A percentile compares a stretch with the other conserved stretches of the same genome.
Conservation (phyloP, 257 asterid species). For the Solanum medicagineum region DNA sequence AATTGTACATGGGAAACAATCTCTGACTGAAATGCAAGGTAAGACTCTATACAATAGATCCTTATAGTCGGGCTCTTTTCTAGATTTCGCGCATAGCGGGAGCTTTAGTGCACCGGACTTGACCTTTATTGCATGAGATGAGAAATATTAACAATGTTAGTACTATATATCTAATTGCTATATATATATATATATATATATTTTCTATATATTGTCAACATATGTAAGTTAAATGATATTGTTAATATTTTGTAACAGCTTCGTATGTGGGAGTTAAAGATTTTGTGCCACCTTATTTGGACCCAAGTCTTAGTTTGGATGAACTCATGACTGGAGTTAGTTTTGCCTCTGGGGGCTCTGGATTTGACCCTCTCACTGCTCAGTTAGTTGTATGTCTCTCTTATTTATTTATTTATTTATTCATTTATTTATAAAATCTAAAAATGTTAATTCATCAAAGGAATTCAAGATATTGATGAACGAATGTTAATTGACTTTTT, state of each 20-base stretch:
- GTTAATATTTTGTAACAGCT: slow-evolving; percentile 15
- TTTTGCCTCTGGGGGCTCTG: slow-evolving; percentile 71
- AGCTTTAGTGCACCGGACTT: no score
- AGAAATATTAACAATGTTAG: no score
- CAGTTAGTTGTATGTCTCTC: slow-evolving; percentile 14
- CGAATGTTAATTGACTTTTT: background rate
- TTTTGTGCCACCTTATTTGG: slow-evolving; percentile 61
- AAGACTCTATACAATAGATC: no score
- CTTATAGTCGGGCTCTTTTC: no score
- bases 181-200: no score
- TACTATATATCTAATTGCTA: no score
- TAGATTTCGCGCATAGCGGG: no score
- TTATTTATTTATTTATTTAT: background rate
- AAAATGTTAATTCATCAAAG: background rate
- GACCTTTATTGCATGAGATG: no score
- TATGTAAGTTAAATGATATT: background rate
- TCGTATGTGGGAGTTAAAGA: slow-evolving; percentile 47
- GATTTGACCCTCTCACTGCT: slow-evolving; percentile 60
- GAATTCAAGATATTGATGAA: background rate
- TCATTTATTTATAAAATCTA: background rate
- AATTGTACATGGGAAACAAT: no score
- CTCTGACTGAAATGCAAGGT: no score
- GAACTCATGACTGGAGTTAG: slow-evolving; percentile 68
- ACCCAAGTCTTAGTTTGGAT: slow-evolving; percentile 38
- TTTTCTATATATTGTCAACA: no score